Evolutionary conservation across 2,329 filamentous ascomycete species (phyloP).

Genomic region (Zasmidium cellare): DNA sequence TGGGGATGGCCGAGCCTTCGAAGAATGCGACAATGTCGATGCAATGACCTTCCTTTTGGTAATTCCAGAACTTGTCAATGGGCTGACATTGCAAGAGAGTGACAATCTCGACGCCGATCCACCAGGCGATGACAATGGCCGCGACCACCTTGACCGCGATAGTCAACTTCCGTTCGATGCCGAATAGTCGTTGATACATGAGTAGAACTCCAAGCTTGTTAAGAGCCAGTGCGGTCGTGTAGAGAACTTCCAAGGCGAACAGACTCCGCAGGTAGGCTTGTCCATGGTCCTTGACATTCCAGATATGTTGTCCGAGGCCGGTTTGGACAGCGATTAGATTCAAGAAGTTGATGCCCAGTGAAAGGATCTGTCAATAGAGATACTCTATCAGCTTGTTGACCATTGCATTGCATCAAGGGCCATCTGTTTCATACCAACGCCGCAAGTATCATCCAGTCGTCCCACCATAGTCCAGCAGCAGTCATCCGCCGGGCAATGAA

Average conservation of each 20-base stretch:
- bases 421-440: constrained; percentile 13
- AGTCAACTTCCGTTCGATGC: constrained; percentile 8
- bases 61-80: constrained; percentile 17
- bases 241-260: constrained; percentile 13
- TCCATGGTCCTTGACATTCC: constrained; percentile 9
- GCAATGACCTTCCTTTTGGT: constrained; percentile 1
- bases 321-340: constrained; percentile 7
- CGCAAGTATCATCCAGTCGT: constrained; percentile 16
- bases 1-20: constrained; percentile 15
- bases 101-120: constrained; percentile 12
- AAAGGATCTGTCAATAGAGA: constrained; percentile 1
- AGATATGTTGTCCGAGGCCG: constrained; percentile 18
- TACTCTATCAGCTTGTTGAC: too few relatives aligned
- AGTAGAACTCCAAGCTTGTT: constrained; percentile 19
- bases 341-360: constrained; percentile 15
- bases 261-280: constrained; percentile 14
- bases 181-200: constrained; percentile 21
- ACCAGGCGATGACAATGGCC: constrained; percentile 16
- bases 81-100: constrained; percentile 15
- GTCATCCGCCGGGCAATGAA: constrained; percentile 12
- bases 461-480: constrained; percentile 13
- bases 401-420: too few relatives aligned
- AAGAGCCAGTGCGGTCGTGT: constrained; percentile 15
- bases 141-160: constrained; percentile 7
- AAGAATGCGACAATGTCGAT: constrained; percentile 15